Percentiles rank a stretch among this genome's conserved stretches.
These are phyloP conservation scores for Globisporangium nodosum DNA, from an alignment of 352 stramenopile genomes.

Conservation along the genomic window DNA sequence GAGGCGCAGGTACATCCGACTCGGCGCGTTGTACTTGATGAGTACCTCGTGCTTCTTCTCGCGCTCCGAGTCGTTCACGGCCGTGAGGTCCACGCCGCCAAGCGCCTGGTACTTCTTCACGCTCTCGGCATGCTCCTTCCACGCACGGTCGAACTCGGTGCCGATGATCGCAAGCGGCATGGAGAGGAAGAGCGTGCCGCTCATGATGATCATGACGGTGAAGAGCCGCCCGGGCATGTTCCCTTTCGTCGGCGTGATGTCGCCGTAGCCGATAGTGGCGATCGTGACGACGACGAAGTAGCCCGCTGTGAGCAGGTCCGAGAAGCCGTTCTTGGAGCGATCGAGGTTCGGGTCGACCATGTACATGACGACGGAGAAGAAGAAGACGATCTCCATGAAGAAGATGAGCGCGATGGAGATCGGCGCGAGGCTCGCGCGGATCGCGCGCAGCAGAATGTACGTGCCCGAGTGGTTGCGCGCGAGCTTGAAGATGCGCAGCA, in stretches of 20 bases:
- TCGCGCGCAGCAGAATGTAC: slow-evolving; percentile 71
- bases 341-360: slow-evolving; percentile 71
- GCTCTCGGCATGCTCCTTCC: slow-evolving; percentile 68
- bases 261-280: slow-evolving; percentile 70
- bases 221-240: slow-evolving; percentile 60
- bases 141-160: slow-evolving; percentile 76
- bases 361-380: slow-evolving; percentile 80
- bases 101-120: slow-evolving; percentile 55
- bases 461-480: slow-evolving; percentile 73
- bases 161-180: slow-evolving; percentile 86
- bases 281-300: slow-evolving; percentile 79
- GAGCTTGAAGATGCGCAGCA: slow-evolving; percentile 80
- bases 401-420: slow-evolving; percentile 81
- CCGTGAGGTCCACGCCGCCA: slow-evolving; percentile 11
- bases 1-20: slow-evolving; percentile 56
- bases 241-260: slow-evolving; percentile 70
- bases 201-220: slow-evolving; percentile 82
- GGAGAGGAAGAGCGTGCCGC: slow-evolving; percentile 75
- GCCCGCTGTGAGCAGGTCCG: slow-evolving; percentile 59
- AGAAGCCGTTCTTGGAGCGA: slow-evolving; percentile 56
- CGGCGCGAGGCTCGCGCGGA: slow-evolving; percentile 60
- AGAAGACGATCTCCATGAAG: slow-evolving; percentile 75
- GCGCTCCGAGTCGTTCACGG: slow-evolving; percentile 32
- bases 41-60: slow-evolving; percentile 62
- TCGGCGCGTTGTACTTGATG: slow-evolving; percentile 74